phyloP scores from a whole-genome alignment of 805 yeast species.

The Maudiozyma saulgeensis region DNA sequence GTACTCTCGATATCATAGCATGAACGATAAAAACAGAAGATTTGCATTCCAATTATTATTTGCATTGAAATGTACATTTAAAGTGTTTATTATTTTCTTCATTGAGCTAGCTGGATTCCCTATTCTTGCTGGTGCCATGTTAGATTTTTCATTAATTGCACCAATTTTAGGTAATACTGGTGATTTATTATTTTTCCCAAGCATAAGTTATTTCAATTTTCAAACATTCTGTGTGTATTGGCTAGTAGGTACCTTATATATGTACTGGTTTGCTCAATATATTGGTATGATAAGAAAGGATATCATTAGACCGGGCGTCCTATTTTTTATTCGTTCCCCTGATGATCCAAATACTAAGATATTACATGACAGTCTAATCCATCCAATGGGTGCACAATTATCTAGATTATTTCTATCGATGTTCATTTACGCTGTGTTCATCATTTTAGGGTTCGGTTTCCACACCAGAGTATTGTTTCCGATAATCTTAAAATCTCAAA shows the following conservation, averaged over 20 bases:
- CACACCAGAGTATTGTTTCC: slow-evolving; percentile 43
- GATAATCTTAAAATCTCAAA: slow-evolving; percentile 23
- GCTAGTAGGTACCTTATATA: slow-evolving; percentile 72
- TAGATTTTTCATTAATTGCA: slow-evolving; percentile 49
- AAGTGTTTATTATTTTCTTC: slow-evolving; percentile 65
- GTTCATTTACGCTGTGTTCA: slow-evolving; percentile 62
- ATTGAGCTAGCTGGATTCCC: slow-evolving; percentile 84
- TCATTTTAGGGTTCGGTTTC: slow-evolving; percentile 64
- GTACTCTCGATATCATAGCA: slow-evolving; percentile 21
- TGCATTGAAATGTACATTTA: slow-evolving; percentile 51
- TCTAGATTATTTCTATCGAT: slow-evolving; percentile 66
- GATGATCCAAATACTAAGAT: slow-evolving; percentile 87
- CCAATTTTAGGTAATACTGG: slow-evolving; percentile 18
- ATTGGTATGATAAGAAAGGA: slow-evolving; percentile 71
- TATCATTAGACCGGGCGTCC: slow-evolving; percentile 77
- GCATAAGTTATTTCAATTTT: slow-evolving; percentile 16
- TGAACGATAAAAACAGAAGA: slow-evolving; percentile 34
- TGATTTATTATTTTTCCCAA: slow-evolving; percentile 16
- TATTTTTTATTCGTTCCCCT: slow-evolving; percentile 86
- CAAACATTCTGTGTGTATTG: slow-evolving; percentile 37
- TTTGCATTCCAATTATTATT: slow-evolving; percentile 42
- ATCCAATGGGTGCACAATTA: slow-evolving; percentile 63
- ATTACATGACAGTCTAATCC: slow-evolving; percentile 75
- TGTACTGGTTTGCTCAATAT: slow-evolving; percentile 78
- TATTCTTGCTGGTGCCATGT: slow-evolving; percentile 67